Percentiles rank a stretch among this genome's conserved stretches.
These are phyloP conservation scores for Leccinum imitatum DNA, from an alignment of 768 basidiomycete genomes.

Conservation along the genomic window DNA sequence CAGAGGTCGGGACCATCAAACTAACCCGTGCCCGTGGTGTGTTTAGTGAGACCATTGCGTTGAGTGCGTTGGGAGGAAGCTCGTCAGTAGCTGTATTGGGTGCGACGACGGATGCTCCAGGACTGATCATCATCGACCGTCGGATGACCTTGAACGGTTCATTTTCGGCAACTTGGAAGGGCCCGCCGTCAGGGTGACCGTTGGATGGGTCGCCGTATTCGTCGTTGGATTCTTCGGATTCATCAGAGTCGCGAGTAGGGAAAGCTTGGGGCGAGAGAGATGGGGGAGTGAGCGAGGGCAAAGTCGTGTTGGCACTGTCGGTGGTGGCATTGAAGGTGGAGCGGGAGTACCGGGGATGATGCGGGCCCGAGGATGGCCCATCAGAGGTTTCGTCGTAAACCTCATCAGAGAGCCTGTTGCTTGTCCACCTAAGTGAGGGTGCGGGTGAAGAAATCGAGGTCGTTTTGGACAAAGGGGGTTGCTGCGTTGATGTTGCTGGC, in stretches of 20 bases:
- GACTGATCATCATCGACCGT: conserved; percentile 4
- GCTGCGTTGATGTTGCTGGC: too few species aligned
- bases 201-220: conserved; percentile 12
- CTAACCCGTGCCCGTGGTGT: neutral
- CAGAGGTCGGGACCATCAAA: neutral
- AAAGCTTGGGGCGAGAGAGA: neutral
- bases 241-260: neutral
- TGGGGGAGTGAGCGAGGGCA: neutral
- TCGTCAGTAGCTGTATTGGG: neutral
- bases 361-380: neutral
- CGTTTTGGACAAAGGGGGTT: neutral
- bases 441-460: neutral
- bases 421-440: neutral
- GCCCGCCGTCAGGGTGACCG: conserved; percentile 1
- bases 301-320: neutral
- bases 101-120: neutral
- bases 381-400: conserved; percentile 23
- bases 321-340: neutral
- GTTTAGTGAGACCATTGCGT: neutral
- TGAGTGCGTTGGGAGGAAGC: neutral
- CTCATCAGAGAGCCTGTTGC: conserved; percentile 19
- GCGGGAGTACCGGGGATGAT: neutral
- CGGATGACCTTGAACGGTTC: conserved; percentile 24
- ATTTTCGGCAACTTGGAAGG: conserved; percentile 27
- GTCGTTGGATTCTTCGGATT: conserved; percentile 14